phyloP scores from a whole-genome alignment of 768 basidiomycete species.

The Rhodotorula diobovata region DNA sequence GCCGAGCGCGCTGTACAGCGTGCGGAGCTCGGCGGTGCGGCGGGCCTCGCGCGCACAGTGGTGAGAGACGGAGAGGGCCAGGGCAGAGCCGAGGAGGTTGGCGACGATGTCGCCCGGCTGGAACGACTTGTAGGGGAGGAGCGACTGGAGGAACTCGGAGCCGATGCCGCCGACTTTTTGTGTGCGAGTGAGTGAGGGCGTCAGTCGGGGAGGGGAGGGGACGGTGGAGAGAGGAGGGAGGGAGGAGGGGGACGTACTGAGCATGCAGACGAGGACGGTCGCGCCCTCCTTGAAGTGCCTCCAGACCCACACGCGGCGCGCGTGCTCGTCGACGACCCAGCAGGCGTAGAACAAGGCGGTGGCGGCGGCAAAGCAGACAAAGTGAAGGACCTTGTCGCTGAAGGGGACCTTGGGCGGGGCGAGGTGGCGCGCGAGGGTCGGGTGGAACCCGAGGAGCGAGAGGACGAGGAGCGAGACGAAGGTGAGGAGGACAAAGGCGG shows the following conservation, averaged over 20 bases:
- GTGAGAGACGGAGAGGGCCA: constrained; percentile 17
- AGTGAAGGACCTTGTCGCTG: constrained; percentile 38
- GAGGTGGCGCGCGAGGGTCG: constrained; percentile 32
- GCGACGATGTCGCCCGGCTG: constrained; percentile 40
- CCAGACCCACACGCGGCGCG: constrained; percentile 31
- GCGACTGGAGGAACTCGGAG: constrained; percentile 38
- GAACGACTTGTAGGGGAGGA: constrained; percentile 42
- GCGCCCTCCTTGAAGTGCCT: constrained; percentile 16
- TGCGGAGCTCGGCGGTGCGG: constrained; percentile 55
- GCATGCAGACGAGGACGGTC: constrained; percentile 17
- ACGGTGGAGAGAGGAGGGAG: background rate
- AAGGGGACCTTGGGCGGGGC: constrained; percentile 25
- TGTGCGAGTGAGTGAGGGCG: background rate
- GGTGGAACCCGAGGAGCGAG: constrained; percentile 38
- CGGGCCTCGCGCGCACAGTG: background rate
- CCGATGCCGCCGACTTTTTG: constrained; percentile 33
- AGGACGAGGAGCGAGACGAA: constrained; percentile 29
- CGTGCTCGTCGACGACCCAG: constrained; percentile 30
- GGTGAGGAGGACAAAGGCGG: constrained; percentile 28
- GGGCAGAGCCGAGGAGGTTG: constrained; percentile 34
- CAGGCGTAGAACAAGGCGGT: constrained; percentile 30
- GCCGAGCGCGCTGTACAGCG: constrained; percentile 81
- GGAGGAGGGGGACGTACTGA: constrained; percentile 13
- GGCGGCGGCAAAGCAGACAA: constrained; percentile 31
- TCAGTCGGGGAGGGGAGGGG: background rate